These are phyloP conservation scores for Neostapfia colusana DNA, from an alignment of 176 grass and related monocot species.

Conservation along the genomic window DNA sequence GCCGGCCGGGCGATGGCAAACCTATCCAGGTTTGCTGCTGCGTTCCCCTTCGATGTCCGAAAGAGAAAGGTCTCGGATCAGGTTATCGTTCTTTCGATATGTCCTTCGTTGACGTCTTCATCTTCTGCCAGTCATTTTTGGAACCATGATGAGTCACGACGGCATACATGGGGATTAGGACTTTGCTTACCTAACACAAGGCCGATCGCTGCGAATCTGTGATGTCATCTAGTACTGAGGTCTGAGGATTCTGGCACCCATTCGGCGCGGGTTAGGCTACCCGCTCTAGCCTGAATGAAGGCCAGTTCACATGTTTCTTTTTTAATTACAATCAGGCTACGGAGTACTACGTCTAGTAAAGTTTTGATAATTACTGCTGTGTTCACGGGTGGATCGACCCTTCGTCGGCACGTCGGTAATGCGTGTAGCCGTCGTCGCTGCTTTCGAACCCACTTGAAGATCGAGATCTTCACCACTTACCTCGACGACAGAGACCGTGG, in stretches of 20 bases:
- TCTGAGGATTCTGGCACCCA: neutral
- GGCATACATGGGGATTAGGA: neutral
- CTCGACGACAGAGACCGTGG: neutral
- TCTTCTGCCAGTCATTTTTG: neutral
- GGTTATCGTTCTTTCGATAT: too few relatives aligned
- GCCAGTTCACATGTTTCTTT: neutral
- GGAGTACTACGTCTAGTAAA: neutral
- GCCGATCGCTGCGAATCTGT: neutral
- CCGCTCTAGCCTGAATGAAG: neutral
- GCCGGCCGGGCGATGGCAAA: neutral
- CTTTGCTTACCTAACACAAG: neutral
- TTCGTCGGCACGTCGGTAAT: constrained; percentile 40
- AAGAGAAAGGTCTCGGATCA: neutral
- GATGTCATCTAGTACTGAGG: neutral
- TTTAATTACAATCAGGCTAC: neutral
- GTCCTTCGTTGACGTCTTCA: too few relatives aligned
- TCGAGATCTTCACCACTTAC: constrained; percentile 26
- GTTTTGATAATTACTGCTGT: neutral
- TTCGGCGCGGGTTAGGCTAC: neutral
- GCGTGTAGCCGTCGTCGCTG: constrained; percentile 2
- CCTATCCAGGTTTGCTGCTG: neutral
- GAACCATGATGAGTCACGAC: neutral
- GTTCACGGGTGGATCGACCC: neutral
- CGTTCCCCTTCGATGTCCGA: neutral
- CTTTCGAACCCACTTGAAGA: constrained; percentile 21